phyloP scores from a whole-genome alignment of 495 filamentous ascomycete genomes.

The Penicillium egyptiacum region DNA sequence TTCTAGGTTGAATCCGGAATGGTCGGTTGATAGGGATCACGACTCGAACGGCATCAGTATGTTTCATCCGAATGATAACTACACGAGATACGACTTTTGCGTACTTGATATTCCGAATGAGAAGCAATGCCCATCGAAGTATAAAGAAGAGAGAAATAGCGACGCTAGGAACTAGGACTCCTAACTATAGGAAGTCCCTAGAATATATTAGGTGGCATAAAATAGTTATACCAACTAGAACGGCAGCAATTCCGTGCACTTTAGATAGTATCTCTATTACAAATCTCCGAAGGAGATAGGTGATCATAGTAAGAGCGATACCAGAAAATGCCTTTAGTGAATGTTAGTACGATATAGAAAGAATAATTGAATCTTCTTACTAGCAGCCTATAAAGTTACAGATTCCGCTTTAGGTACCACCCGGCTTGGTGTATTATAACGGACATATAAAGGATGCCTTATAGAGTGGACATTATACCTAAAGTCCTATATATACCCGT shows the following conservation, averaged over 20 bases:
- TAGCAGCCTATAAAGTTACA: slow-evolving; percentile 15
- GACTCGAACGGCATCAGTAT: not conserved
- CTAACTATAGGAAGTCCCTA: not conserved
- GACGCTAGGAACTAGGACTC: not conserved
- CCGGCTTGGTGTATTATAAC: slow-evolving; percentile 7
- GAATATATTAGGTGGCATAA: not conserved
- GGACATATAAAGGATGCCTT: slow-evolving; percentile 5
- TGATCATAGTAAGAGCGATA: not conserved
- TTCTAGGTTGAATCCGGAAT: not conserved
- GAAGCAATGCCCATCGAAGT: slow-evolving; percentile 2
- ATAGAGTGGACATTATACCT: slow-evolving; percentile 7
- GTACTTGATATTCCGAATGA: not conserved
- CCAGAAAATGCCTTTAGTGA: slow-evolving; percentile 2
- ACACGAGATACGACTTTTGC: not conserved
- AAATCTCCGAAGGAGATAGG: not conserved
- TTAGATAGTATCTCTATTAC: slow-evolving; percentile 2
- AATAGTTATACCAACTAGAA: not conserved
- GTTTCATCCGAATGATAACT: slow-evolving; percentile 1
- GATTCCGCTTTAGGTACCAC: slow-evolving; percentile 5
- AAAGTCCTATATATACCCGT: slow-evolving; percentile 4
- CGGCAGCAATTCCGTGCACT: not conserved
- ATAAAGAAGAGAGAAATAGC: not conserved
- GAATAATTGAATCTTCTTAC: slow-evolving; percentile 8
- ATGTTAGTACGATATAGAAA: not conserved
- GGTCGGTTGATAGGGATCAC: not conserved